A percentile compares a stretch with the other conserved stretches of the same genome.
phyloP scores from a whole-genome alignment of 2,329 filamentous ascomycete species.

The Fusarium succisae region DNA sequence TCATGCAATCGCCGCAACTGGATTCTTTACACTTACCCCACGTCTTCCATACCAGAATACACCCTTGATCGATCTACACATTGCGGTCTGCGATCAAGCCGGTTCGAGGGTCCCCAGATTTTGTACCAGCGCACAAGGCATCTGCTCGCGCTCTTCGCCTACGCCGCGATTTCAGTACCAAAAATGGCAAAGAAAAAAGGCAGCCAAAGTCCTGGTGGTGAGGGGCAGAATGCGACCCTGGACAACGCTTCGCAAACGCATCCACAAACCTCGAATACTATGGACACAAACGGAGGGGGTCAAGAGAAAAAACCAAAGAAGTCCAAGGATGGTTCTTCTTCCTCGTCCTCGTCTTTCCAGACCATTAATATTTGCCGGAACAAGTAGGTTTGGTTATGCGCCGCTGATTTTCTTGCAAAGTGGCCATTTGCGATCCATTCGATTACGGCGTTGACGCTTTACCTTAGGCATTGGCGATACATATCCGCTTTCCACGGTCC shows the following conservation, averaged over 20 bases:
- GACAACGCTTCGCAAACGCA: slow-evolving; percentile 11
- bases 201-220: slow-evolving; percentile 55
- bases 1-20: slow-evolving; percentile 18
- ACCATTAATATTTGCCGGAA: slow-evolving; percentile 63
- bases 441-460: slow-evolving; percentile 18
- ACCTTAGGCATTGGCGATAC: slow-evolving; percentile 79
- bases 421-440: neutral
- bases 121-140: neutral
- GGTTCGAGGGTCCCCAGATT: neutral
- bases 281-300: slow-evolving; percentile 1
- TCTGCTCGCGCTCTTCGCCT: neutral
- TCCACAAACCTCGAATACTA: slow-evolving; percentile 12
- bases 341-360: slow-evolving; percentile 15
- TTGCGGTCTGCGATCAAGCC: slow-evolving; percentile 4
- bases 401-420: neutral
- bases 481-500: slow-evolving; percentile 86
- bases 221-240: slow-evolving; percentile 24
- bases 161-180: slow-evolving; percentile 1
- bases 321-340: slow-evolving; percentile 8
- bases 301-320: slow-evolving; percentile 26
- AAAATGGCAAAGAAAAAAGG: slow-evolving; percentile 60
- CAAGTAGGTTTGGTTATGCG: slow-evolving; percentile 62
- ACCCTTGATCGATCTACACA: slow-evolving; percentile 12
- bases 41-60: slow-evolving; percentile 23
- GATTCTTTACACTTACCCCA: slow-evolving; percentile 28